Conservation (phyloP, 2,329 filamentous ascomycete species). For the Cladophialophora psammophila region DNA sequence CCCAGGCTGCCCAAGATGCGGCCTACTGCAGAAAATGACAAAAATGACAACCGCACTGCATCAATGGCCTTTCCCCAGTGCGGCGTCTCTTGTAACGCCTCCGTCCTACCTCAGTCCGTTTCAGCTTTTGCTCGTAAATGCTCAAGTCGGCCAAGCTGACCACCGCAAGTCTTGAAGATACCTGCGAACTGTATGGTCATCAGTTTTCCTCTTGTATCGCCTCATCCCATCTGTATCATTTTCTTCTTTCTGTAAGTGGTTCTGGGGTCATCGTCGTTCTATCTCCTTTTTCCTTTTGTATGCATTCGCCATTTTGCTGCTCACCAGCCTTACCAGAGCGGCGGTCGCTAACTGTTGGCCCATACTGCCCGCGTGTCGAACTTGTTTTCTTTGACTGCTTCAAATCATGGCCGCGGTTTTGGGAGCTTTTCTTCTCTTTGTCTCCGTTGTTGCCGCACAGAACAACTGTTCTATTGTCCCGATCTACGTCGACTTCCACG, state of each 20-base stretch:
- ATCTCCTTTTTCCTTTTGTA: conserved; percentile 8
- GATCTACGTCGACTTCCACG: conserved; percentile 56
- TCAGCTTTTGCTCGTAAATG: conserved; percentile 21
- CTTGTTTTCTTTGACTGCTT: not conserved
- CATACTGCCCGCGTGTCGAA: not conserved
- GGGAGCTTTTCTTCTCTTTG: conserved; percentile 22
- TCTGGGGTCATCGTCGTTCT: conserved; percentile 13
- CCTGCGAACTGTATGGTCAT: conserved; percentile 16
- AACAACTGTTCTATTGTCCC: conserved; percentile 40
- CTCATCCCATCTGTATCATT: conserved; percentile 19
- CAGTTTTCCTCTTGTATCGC: conserved; percentile 20
- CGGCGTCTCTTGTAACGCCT: conserved; percentile 27
- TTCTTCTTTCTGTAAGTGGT: conserved; percentile 14
- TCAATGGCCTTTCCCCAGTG: conserved; percentile 7
- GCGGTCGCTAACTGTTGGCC: conserved; percentile 3
- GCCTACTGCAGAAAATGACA: conserved; percentile 19
- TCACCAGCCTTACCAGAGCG: conserved; percentile 6
- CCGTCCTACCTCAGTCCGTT: conserved; percentile 24
- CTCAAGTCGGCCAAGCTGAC: conserved; percentile 26
- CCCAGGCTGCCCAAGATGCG: conserved; percentile 3
- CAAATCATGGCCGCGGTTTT: conserved; percentile 27
- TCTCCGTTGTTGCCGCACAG: conserved; percentile 21
- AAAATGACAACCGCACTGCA: conserved; percentile 20
- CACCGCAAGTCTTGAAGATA: conserved; percentile 16
- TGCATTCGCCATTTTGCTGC: conserved; percentile 8